Evolutionary conservation across 495 filamentous ascomycete genomes (phyloP).

Genomic region (Hyaloscypha bicolor): DNA sequence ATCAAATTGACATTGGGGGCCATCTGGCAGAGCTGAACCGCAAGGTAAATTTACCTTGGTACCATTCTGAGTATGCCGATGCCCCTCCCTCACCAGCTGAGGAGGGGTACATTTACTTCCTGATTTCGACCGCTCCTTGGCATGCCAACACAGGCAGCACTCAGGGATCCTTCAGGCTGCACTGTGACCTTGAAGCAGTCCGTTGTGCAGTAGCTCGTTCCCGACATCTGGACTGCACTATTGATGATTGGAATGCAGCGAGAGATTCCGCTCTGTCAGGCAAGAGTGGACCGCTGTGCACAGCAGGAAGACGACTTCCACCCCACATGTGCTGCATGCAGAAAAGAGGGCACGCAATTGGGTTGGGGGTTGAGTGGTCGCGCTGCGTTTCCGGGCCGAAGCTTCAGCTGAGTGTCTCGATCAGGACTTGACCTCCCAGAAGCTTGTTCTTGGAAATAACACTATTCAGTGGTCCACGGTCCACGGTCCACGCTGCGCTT

Average conservation of each 20-base stretch:
- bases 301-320: not conserved
- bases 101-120: not conserved
- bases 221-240: not conserved
- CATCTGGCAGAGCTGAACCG: not conserved
- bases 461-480: not conserved
- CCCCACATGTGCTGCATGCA: constrained; percentile 1
- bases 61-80: not conserved
- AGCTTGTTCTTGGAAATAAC: not conserved
- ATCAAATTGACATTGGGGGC: constrained; percentile 9
- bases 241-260: not conserved
- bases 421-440: not conserved
- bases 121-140: too few relatives aligned
- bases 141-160: too few relatives aligned
- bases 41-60: not conserved
- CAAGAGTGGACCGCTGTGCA: not conserved
- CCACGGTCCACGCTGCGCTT: not conserved
- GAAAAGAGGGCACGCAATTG: not conserved
- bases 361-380: not conserved
- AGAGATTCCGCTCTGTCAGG: not conserved
- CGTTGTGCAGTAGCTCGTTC: not conserved
- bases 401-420: not conserved
- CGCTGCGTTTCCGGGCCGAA: not conserved
- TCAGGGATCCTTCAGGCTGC: not conserved
- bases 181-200: not conserved
- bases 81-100: constrained; percentile 1